Percentiles rank a stretch among this genome's conserved stretches.
These are phyloP conservation scores for Mucuna pruriens DNA, from an alignment of 306 rosid species.

Conservation along the genomic window DNA sequence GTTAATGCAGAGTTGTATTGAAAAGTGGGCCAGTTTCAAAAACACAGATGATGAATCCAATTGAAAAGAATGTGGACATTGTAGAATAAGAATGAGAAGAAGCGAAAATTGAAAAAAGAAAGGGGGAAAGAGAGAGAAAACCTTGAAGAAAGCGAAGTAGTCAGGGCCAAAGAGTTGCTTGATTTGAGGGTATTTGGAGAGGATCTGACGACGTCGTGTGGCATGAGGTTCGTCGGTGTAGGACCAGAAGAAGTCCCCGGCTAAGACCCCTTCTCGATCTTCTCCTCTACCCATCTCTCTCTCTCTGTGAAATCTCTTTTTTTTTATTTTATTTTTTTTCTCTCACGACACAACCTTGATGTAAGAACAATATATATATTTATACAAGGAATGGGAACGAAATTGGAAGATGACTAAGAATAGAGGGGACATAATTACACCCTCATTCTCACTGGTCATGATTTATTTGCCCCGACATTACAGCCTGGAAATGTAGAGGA, in stretches of 20 bases:
- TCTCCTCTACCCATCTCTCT: constrained; percentile 37
- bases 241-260: constrained; percentile 88
- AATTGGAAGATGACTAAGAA: background rate
- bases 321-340: background rate
- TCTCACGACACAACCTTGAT: background rate
- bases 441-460: background rate
- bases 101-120: background rate
- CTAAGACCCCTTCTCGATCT: constrained; percentile 64
- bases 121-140: background rate
- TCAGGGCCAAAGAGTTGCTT: constrained; percentile 91
- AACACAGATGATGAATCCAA: background rate
- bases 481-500: background rate
- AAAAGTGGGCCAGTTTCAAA: background rate
- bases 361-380: background rate
- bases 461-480: background rate
- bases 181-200: constrained; percentile 88
- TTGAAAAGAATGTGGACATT: background rate
- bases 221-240: constrained; percentile 96
- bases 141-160: constrained; percentile 72
- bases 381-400: background rate
- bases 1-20: background rate
- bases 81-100: background rate
- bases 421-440: background rate
- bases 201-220: constrained; percentile 88
- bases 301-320: background rate